These are phyloP conservation scores for Verticillium nonalfalfae DNA, from an alignment of 2,329 filamentous ascomycete genomes.

Conservation along the genomic window DNA sequence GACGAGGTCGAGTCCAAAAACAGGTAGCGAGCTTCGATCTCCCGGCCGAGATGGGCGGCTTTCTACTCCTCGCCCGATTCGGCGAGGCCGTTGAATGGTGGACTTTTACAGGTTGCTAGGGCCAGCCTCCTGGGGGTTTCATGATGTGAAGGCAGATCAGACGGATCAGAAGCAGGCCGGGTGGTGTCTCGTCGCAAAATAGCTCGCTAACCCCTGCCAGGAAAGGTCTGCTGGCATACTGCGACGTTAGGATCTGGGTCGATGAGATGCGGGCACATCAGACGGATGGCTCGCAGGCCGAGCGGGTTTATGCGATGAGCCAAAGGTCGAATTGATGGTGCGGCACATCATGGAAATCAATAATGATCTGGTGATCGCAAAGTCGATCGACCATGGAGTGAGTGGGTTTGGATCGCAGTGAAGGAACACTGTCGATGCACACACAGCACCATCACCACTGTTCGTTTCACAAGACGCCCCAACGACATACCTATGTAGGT, in stretches of 20 bases:
- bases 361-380: neutral
- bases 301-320: neutral
- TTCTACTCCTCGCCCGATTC: neutral
- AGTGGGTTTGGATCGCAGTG: neutral
- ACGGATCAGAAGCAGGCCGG: slow-evolving; percentile 1
- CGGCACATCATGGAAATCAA: neutral
- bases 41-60: neutral
- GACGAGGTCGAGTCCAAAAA: neutral
- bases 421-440: neutral
- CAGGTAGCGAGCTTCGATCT: neutral
- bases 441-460: too few species aligned
- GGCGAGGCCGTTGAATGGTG: neutral
- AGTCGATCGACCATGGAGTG: neutral
- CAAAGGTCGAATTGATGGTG: neutral
- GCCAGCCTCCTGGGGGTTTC: neutral
- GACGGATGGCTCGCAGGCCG: neutral
- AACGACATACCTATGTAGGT: too few species aligned
- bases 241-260: neutral
- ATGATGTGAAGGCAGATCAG: slow-evolving; percentile 2
- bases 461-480: too few species aligned
- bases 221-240: too few species aligned
- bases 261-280: neutral
- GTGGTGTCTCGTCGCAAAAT: neutral
- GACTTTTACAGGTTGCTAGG: neutral
- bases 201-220: neutral